A percentile compares a stretch with the other conserved stretches of the same genome.
Conservation (phyloP, 257 asterid genomes). For the Cynanchum wilfordii region DNA sequence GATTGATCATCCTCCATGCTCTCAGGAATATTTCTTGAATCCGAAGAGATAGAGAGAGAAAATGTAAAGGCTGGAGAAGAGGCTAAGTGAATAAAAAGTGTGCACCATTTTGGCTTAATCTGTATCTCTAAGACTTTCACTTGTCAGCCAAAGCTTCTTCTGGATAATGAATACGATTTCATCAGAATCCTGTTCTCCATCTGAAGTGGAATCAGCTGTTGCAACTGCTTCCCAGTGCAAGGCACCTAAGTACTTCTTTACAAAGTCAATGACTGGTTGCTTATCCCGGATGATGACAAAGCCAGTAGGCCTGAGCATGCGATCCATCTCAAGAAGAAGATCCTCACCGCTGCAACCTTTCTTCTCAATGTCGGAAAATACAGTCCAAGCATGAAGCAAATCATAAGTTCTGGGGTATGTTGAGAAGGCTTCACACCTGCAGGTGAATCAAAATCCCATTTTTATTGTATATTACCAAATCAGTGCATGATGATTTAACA, state of each 20-base stretch:
- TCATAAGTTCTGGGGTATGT: constrained; percentile 95
- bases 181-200: constrained; percentile 56
- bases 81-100: constrained; percentile 4
- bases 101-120: constrained; percentile 33
- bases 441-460: constrained; percentile 1
- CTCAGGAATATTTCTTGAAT: constrained; percentile 34
- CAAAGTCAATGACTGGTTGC: constrained; percentile 68
- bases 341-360: constrained; percentile 97
- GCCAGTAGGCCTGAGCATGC: constrained; percentile 88
- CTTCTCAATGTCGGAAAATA: constrained; percentile 82
- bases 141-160: constrained; percentile 87
- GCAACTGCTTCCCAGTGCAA: constrained; percentile 90
- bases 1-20: constrained; percentile 12
- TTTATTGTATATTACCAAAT: neutral
- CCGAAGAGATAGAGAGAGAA: constrained; percentile 33
- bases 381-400: constrained; percentile 81
- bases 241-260: constrained; percentile 66
- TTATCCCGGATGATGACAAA: constrained; percentile 65
- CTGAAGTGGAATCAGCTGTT: constrained; percentile 43
- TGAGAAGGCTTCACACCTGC: constrained; percentile 95
- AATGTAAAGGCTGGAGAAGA: constrained; percentile 21
- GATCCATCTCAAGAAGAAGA: constrained; percentile 83
- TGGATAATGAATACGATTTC: constrained; percentile 55
- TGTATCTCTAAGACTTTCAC: constrained; percentile 70
- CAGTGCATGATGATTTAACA: neutral